Conservation (phyloP, 2,329 filamentous ascomycete species). For the Penicillium sp. region DNA sequence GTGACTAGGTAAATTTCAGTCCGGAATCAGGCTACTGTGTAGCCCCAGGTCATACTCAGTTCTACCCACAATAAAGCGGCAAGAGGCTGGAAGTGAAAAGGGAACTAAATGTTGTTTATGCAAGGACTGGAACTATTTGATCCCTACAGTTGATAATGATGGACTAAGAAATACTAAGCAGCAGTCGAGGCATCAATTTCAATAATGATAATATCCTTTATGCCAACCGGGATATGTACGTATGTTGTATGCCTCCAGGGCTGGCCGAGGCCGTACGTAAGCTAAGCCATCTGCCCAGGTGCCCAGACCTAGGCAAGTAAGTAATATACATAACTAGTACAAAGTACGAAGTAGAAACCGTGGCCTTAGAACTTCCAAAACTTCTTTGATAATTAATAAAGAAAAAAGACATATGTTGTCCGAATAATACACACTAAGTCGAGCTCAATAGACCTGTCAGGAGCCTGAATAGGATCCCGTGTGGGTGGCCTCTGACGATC, state of each 20-base stretch:
- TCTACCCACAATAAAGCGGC: neutral
- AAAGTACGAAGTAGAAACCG: neutral
- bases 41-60: neutral
- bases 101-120: neutral
- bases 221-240: neutral
- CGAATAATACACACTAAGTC: too few relatives aligned
- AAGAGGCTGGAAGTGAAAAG: neutral
- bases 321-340: neutral
- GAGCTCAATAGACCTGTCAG: neutral
- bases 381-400: neutral
- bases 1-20: neutral
- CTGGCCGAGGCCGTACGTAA: neutral
- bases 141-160: neutral
- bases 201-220: neutral
- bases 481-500: slow-evolving; percentile 10
- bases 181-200: neutral
- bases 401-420: neutral
- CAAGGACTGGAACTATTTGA: slow-evolving; percentile 5
- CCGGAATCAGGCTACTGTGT: too few relatives aligned
- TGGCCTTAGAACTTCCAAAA: neutral
- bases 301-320: neutral
- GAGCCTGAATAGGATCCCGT: slow-evolving; percentile 6
- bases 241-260: neutral
- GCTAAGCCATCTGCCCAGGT: neutral
- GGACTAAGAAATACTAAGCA: neutral